These are phyloP conservation scores for Verticillium albo-atrum DNA, from an alignment of 2,329 filamentous ascomycete genomes.

Conservation along the genomic window DNA sequence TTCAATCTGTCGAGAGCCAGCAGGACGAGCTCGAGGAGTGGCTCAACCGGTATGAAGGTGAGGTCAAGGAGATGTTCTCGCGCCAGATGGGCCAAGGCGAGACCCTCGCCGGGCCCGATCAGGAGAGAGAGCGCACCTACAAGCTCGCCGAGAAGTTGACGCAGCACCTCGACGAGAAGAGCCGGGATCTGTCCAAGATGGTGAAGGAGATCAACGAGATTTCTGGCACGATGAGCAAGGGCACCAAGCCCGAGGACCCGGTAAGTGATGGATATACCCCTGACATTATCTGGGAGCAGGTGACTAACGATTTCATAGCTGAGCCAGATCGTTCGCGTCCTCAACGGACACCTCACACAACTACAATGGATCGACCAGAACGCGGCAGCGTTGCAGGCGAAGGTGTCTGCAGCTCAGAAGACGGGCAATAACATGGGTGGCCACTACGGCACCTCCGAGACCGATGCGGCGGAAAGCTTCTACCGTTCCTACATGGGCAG, in stretches of 20 bases:
- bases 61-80: slow-evolving; percentile 84
- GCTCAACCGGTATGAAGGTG: slow-evolving; percentile 85
- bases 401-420: slow-evolving; percentile 79
- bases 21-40: slow-evolving; percentile 86
- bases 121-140: slow-evolving; percentile 93
- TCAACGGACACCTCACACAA: slow-evolving; percentile 89
- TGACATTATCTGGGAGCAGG: not conserved
- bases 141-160: slow-evolving; percentile 92
- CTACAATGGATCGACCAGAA: slow-evolving; percentile 91
- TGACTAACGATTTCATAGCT: slow-evolving; percentile 48
- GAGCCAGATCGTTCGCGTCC: slow-evolving; percentile 89
- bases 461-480: slow-evolving; percentile 80
- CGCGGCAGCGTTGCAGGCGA: slow-evolving; percentile 73
- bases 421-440: slow-evolving; percentile 59
- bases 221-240: slow-evolving; percentile 84
- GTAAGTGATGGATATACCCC: slow-evolving; percentile 45
- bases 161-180: slow-evolving; percentile 88
- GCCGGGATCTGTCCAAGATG: slow-evolving; percentile 89
- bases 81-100: slow-evolving; percentile 74
- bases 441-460: slow-evolving; percentile 56
- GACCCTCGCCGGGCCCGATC: slow-evolving; percentile 80
- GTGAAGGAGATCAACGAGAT: slow-evolving; percentile 97
- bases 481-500: slow-evolving; percentile 83
- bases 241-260: slow-evolving; percentile 80
- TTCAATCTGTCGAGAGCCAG: slow-evolving; percentile 83